These are phyloP conservation scores for Ophiostoma pallidulum DNA, from an alignment of 2,329 filamentous ascomycete species.

Conservation along the genomic window DNA sequence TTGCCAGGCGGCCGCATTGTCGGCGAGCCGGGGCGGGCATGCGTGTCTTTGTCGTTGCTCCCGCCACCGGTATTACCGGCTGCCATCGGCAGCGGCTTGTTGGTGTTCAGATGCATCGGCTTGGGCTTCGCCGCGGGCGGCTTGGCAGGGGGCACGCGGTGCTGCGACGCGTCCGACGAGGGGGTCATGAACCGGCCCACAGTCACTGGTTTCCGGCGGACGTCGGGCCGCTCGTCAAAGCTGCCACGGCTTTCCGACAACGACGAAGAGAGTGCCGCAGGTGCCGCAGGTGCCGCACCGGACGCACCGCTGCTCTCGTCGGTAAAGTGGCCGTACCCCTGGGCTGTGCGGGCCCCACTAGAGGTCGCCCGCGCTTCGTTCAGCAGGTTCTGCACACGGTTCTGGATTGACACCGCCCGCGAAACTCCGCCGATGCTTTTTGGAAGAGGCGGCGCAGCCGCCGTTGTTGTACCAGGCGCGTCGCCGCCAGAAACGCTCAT, in stretches of 20 bases:
- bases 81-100: conserved; percentile 24
- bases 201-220: conserved; percentile 11
- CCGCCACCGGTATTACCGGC: no score
- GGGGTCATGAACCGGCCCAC: neutral
- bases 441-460: conserved; percentile 33
- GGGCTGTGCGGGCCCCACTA: conserved; percentile 59
- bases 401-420: conserved; percentile 78
- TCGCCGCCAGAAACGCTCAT: no score
- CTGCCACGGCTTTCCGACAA: conserved; percentile 19
- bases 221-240: conserved; percentile 10
- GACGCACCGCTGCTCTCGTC: conserved; percentile 24
- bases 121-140: conserved; percentile 53
- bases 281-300: conserved; percentile 22
- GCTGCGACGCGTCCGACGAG: neutral
- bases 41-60: conserved; percentile 14
- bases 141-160: conserved; percentile 20
- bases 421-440: conserved; percentile 50
- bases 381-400: conserved; percentile 76
- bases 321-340: conserved; percentile 81
- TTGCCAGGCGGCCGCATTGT: conserved; percentile 17
- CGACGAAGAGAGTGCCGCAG: conserved; percentile 19
- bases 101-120: conserved; percentile 52
- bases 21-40: conserved; percentile 34
- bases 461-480: no score
- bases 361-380: conserved; percentile 60